Conservation (phyloP, 805 yeast genomes). For the Saccharomycopsis microspora region DNA sequence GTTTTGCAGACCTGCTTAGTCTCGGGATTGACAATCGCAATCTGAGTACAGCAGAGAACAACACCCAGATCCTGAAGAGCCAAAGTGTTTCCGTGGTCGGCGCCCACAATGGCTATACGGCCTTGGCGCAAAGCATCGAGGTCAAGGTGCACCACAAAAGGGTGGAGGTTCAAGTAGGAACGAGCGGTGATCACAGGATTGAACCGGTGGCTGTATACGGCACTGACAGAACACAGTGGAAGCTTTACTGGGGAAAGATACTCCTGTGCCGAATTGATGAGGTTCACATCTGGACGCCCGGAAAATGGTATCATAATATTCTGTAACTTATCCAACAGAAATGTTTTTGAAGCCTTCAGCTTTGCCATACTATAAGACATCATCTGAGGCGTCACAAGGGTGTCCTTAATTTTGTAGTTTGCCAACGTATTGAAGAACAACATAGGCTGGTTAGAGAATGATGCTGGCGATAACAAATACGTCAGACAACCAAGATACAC, state of each 20-base stretch:
- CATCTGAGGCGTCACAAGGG: slow-evolving; percentile 77
- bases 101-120: slow-evolving; percentile 50
- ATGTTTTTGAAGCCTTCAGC: slow-evolving; percentile 43
- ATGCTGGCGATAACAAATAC: slow-evolving; percentile 64
- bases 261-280: slow-evolving; percentile 46
- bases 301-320: slow-evolving; percentile 79
- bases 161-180: slow-evolving; percentile 74
- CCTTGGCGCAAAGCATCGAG: slow-evolving; percentile 84
- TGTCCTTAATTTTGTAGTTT: slow-evolving; percentile 72
- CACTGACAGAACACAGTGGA: slow-evolving; percentile 57
- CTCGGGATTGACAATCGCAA: slow-evolving; percentile 93
- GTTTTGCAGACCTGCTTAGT: slow-evolving; percentile 65
- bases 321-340: slow-evolving; percentile 49
- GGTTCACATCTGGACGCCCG: slow-evolving; percentile 56
- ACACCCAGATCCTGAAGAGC: slow-evolving; percentile 90
- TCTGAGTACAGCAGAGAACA: slow-evolving; percentile 89
- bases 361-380: slow-evolving; percentile 58
- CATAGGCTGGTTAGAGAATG: slow-evolving; percentile 64
- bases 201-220: slow-evolving; percentile 66
- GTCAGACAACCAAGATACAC: slow-evolving; percentile 82
- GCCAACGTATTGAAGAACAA: slow-evolving; percentile 61
- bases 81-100: slow-evolving; percentile 61
- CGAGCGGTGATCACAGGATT: slow-evolving; percentile 80
- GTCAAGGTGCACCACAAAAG: slow-evolving; percentile 45
- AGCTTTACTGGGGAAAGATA: slow-evolving; percentile 56